Percentiles rank a stretch among this genome's conserved stretches.
phyloP scores from a whole-genome alignment of 768 basidiomycete genomes.

The Lactarius trivialis region DNA sequence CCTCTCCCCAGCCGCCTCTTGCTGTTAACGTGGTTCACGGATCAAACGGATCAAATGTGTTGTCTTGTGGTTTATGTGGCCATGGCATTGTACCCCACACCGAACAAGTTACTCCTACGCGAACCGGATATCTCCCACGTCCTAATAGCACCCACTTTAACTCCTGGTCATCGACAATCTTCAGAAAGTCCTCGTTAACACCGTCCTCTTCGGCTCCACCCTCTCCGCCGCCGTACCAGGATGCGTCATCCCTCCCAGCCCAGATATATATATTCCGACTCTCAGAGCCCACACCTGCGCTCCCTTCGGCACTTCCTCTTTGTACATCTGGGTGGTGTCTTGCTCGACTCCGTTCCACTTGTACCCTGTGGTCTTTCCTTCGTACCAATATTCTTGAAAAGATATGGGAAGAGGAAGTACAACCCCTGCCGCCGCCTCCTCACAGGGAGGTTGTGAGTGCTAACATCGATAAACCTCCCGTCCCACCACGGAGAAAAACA shows the following conservation, averaged over 20 bases:
- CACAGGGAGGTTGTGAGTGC: slow-evolving; percentile 15
- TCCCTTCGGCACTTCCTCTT: slow-evolving; percentile 43
- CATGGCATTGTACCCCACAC: slow-evolving; percentile 41
- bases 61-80: slow-evolving; percentile 80
- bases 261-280: slow-evolving; percentile 68
- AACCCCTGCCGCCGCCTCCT: slow-evolving; percentile 31
- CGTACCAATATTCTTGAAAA: slow-evolving; percentile 75
- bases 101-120: slow-evolving; percentile 30
- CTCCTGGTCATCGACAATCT: slow-evolving; percentile 51
- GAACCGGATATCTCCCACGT: slow-evolving; percentile 28
- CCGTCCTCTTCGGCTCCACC: slow-evolving; percentile 31
- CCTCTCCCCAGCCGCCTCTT: slow-evolving; percentile 31
- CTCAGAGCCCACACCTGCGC: slow-evolving; percentile 29
- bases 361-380: slow-evolving; percentile 85
- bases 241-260: slow-evolving; percentile 26
- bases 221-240: slow-evolving; percentile 29
- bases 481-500: slow-evolving; percentile 51
- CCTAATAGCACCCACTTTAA: slow-evolving; percentile 29
- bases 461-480: slow-evolving; percentile 43
- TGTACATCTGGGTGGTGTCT: slow-evolving; percentile 86
- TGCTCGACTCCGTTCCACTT: slow-evolving; percentile 74
- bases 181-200: slow-evolving; percentile 43
- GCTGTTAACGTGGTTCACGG: slow-evolving; percentile 35
- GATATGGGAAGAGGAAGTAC: slow-evolving; percentile 79
- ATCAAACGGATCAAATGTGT: slow-evolving; percentile 39